These are phyloP conservation scores for Lasiosphaeris hirsuta DNA, from an alignment of 495 filamentous ascomycete species.

Conservation along the genomic window DNA sequence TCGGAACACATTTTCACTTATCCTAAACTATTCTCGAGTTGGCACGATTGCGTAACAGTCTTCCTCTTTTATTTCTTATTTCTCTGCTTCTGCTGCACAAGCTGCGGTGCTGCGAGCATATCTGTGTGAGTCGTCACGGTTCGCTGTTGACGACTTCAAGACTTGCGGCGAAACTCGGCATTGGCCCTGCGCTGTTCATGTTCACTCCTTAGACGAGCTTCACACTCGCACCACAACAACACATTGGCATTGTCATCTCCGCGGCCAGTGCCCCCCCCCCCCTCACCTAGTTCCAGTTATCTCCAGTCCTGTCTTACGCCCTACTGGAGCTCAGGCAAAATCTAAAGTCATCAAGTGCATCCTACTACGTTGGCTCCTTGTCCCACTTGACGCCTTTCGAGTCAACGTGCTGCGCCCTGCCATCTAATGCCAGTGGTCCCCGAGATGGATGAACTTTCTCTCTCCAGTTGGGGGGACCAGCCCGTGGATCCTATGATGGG, in stretches of 20 bases:
- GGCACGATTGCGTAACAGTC: neutral
- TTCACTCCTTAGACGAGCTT: no score
- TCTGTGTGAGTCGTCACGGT: no score
- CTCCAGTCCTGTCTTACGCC: neutral
- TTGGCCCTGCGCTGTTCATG: no score
- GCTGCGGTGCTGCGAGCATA: no score
- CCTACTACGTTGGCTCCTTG: neutral
- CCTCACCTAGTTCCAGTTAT: neutral
- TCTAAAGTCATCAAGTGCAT: neutral
- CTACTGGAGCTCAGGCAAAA: neutral
- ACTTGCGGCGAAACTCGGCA: no score
- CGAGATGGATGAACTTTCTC: slow-evolving; percentile 44
- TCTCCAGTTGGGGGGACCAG: slow-evolving; percentile 37
- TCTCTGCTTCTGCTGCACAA: no score
- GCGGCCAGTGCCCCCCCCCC: neutral
- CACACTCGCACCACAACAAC: no score
- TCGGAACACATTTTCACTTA: neutral
- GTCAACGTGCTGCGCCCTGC: slow-evolving; percentile 11
- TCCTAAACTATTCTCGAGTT: neutral
- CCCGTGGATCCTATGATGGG: slow-evolving; percentile 27
- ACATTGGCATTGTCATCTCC: no score
- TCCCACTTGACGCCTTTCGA: slow-evolving; percentile 14
- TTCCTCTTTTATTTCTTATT: neutral
- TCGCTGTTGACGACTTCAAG: no score
- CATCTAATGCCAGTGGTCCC: slow-evolving; percentile 21